Base-by-base conservation (phyloP, 345 rosid genomes). In the Lumnitzera littorea region DNA sequence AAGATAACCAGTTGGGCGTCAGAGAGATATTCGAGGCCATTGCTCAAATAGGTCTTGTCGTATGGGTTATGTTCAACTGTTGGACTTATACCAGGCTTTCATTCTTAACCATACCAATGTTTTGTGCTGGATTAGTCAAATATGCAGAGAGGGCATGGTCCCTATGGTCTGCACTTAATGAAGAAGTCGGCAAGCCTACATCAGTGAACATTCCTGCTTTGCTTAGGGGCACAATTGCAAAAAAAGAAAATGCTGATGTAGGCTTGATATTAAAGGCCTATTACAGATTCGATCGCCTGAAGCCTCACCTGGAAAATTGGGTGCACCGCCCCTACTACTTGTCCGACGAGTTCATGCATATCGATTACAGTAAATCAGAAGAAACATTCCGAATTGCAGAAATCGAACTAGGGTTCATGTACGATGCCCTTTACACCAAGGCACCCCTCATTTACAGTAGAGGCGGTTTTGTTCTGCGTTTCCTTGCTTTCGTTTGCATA, bases 1-100 rank as follows among this genome's bases (percentile, higher is more conserved):
- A 76, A 53, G 83, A 79, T 62, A 66, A 76, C 6, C 68, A 79
- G 59, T 16, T 79, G 4, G 74, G 78, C 70, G 61, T 53, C 5
- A 60, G 83, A 58, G 72, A 76, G 24, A 63, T 76, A 55, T 49
- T 76, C 64, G 74, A 70, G 23, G 69, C 69, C 3, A 12, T 31
- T 51, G 53, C 67, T 56, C 76, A 79, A 24, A 20, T 64, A 2
- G 63, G 63, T 11, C 65, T 71, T 0, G 71, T 75, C 8, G 20
- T 24, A n/a, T 76, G 71, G 12, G 64, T 76, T 54, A 14, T 70
- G 43, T 0, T 68, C 2, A 54, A 52, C 14, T 67, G 64, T 0
- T 60, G 58, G 72, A 58, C 25, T 29, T 50, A 65, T 57, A 56
- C 25, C 57, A 29, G 51, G 15, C 15, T 68, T 13, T 58, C 70